These are phyloP conservation scores for Plasmodium inui DNA, from an alignment of 169 alveolate genomes.

Conservation along the genomic window DNA sequence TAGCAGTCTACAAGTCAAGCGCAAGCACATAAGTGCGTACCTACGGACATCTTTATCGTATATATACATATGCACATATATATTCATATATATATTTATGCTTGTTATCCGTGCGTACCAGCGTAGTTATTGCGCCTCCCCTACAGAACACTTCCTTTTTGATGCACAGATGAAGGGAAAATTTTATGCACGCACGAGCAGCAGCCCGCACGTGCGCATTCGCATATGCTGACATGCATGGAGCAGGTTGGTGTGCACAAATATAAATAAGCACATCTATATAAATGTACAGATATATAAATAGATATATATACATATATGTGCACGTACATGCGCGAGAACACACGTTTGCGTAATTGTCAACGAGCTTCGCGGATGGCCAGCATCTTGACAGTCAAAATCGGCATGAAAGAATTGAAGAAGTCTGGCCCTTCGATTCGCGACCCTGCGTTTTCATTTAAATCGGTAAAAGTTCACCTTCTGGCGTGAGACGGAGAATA, in stretches of 20 bases:
- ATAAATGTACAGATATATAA: neutral
- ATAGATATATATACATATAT: slow-evolving; percentile 6
- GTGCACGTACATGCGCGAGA: neutral
- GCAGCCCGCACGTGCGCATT: neutral
- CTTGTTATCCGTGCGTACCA: neutral
- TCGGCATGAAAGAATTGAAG: neutral
- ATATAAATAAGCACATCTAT: neutral
- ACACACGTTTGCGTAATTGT: neutral
- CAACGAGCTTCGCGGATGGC: neutral
- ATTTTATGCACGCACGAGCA: neutral
- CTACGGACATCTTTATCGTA: neutral
- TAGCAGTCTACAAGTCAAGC: neutral
- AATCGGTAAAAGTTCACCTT: neutral
- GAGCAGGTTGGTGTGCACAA: neutral
- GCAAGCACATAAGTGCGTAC: neutral
- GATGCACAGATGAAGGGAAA: slow-evolving; percentile 27
- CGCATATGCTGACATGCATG: neutral
- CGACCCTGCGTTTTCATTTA: slow-evolving; percentile 2
- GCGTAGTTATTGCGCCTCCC: neutral
- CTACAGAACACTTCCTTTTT: slow-evolving; percentile 2
- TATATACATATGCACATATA: neutral
- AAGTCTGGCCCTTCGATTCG: neutral
- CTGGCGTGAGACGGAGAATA: neutral
- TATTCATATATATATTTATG: neutral
- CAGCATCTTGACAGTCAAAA: neutral